Conservation (phyloP, 768 basidiomycete species). For the Thelephora ganbajun region DNA sequence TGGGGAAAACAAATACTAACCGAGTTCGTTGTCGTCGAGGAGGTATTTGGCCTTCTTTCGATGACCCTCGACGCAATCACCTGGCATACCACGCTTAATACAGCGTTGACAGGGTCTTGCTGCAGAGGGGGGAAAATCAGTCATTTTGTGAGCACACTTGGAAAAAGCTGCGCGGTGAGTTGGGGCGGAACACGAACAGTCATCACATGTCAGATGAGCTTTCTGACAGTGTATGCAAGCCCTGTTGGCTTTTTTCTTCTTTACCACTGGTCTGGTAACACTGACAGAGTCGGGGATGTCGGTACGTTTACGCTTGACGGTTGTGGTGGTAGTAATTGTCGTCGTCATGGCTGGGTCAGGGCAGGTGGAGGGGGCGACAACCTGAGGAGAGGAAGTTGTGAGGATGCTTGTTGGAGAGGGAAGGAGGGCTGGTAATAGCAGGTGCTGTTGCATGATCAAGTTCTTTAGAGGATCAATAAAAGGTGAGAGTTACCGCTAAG, state of each 20-base stretch:
- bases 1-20: slow-evolving; percentile 26
- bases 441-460: not conserved
- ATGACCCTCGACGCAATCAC: slow-evolving; percentile 84
- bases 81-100: slow-evolving; percentile 82
- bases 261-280: slow-evolving; percentile 38
- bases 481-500: too few species aligned
- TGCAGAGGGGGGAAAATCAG: slow-evolving; percentile 20
- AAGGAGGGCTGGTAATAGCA: not conserved
- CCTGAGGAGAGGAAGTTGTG: slow-evolving; percentile 10
- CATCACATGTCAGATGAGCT: slow-evolving; percentile 97
- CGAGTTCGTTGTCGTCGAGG: slow-evolving; percentile 84
- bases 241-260: slow-evolving; percentile 90
- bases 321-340: slow-evolving; percentile 26
- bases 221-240: slow-evolving; percentile 96
- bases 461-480: too few species aligned
- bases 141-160: slow-evolving; percentile 2
- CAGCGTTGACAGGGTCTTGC: slow-evolving; percentile 95
- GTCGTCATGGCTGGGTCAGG: slow-evolving; percentile 11
- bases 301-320: slow-evolving; percentile 46
- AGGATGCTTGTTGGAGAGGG: slow-evolving; percentile 7
- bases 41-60: slow-evolving; percentile 98
- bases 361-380: slow-evolving; percentile 11
- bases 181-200: slow-evolving; percentile 45
- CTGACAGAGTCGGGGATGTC: slow-evolving; percentile 38
- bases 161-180: slow-evolving; percentile 9